A percentile compares a stretch with the other conserved stretches of the same genome.
phyloP scores from a whole-genome alignment of 306 rosid genomes.

The Corylus heterophylla region DNA sequence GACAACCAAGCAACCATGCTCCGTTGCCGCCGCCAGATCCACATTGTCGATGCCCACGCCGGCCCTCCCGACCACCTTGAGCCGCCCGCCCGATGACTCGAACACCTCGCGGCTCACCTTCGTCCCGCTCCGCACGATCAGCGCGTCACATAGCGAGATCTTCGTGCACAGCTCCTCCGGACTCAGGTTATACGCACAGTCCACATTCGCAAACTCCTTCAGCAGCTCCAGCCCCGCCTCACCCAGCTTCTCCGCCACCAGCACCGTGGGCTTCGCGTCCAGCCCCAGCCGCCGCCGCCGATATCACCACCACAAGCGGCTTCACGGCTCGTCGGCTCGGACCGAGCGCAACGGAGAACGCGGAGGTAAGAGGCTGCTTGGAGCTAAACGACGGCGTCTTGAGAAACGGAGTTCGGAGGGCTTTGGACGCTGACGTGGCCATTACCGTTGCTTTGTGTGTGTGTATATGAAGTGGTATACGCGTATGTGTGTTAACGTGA shows the following conservation, averaged over 20 bases:
- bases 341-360: slow-evolving; percentile 50
- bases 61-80: slow-evolving; percentile 95
- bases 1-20: slow-evolving; percentile 90
- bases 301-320: slow-evolving; percentile 45
- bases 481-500: too few species aligned
- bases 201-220: slow-evolving; percentile 84
- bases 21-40: slow-evolving; percentile 99
- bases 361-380: slow-evolving; percentile 47
- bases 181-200: slow-evolving; percentile 78
- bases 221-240: slow-evolving; percentile 71
- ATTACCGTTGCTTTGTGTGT: slow-evolving; percentile 11
- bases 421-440: slow-evolving; percentile 54
- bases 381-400: slow-evolving; percentile 54
- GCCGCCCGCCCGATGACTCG: slow-evolving; percentile 85
- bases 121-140: slow-evolving; percentile 93
- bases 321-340: slow-evolving; percentile 18
- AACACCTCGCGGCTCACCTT: slow-evolving; percentile 91
- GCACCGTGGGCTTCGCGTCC: slow-evolving; percentile 85
- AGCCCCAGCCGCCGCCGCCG: slow-evolving; percentile 43
- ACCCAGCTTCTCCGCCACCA: slow-evolving; percentile 94
- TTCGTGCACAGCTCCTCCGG: slow-evolving; percentile 93
- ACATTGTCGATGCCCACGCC: slow-evolving; percentile 98
- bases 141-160: slow-evolving; percentile 98
- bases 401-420: slow-evolving; percentile 41
- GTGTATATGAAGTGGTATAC: neutral